phyloP scores from a whole-genome alignment of 257 asterid genomes.

The Scutellaria minor region DNA sequence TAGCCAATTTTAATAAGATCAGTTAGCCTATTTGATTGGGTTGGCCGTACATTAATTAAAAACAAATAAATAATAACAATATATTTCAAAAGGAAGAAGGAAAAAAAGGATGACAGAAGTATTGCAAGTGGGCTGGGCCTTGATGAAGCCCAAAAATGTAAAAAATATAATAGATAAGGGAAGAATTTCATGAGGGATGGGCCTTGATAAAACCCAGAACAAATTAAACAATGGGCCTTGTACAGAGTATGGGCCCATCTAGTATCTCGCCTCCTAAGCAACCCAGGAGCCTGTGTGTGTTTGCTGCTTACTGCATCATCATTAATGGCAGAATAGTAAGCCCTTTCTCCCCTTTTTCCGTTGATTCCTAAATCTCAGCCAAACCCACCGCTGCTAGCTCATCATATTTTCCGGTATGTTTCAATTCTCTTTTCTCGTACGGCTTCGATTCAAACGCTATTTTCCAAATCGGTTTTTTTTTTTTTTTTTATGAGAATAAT shows the following conservation, averaged over 20 bases:
- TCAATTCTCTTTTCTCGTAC: background rate
- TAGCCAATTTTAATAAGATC: too few species aligned
- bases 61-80: too few species aligned
- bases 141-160: background rate
- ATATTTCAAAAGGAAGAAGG: too few species aligned
- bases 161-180: too few species aligned
- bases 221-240: slow-evolving; percentile 5
- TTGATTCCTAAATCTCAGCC: slow-evolving; percentile 21
- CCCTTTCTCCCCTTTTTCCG: slow-evolving; percentile 13
- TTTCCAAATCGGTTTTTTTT: background rate
- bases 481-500: too few species aligned
- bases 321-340: slow-evolving; percentile 16
- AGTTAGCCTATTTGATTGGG: too few species aligned
- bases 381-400: slow-evolving; percentile 11
- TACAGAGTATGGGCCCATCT: slow-evolving; percentile 25
- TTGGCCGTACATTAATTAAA: too few species aligned
- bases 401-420: slow-evolving; percentile 27
- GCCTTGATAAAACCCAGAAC: background rate
- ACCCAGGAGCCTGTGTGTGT: background rate
- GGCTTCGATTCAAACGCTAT: background rate
- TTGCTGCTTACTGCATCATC: slow-evolving; percentile 19
- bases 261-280: slow-evolving; percentile 17
- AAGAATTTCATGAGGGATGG: too few species aligned
- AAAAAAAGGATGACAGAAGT: background rate
- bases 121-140: background rate